Percentiles rank a stretch among this genome's conserved stretches.
These are phyloP conservation scores for Schizophyllum amplum DNA, from an alignment of 1,284 basidiomycete genomes.

Conservation along the genomic window DNA sequence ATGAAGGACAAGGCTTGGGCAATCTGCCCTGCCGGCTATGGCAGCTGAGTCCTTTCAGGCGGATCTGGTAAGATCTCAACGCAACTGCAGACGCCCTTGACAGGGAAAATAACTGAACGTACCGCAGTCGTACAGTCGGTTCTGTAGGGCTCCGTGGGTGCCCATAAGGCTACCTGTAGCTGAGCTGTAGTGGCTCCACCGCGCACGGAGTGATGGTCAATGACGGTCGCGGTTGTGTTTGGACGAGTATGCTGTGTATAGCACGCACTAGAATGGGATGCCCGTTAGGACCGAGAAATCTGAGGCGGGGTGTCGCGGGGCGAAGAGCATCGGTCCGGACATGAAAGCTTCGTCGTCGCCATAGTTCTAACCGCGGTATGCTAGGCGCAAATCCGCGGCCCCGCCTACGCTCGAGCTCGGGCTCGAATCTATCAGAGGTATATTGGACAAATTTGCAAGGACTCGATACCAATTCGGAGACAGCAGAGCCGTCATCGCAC, in stretches of 20 bases:
- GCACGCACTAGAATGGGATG: background rate
- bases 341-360: background rate
- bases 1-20: no score
- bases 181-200: background rate
- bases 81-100: background rate
- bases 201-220: background rate
- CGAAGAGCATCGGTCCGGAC: background rate
- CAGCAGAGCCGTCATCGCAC: no score
- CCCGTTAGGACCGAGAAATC: background rate
- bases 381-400: background rate
- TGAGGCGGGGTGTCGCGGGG: background rate
- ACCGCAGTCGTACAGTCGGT: no score
- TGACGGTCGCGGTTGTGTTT: no score
- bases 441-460: background rate
- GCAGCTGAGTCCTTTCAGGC: background rate
- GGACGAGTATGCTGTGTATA: background rate
- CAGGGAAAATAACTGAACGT: background rate
- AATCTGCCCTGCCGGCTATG: background rate
- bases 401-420: background rate
- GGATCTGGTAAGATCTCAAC: background rate
- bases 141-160: no score
- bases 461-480: background rate
- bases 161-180: no score
- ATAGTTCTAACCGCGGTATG: background rate
- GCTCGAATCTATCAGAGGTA: background rate